Evolutionary conservation across 192 early-diverging fungal species (phyloP), one percentile per base, ranked within the genome.

Genomic region (Coemansia sp.): DNA sequence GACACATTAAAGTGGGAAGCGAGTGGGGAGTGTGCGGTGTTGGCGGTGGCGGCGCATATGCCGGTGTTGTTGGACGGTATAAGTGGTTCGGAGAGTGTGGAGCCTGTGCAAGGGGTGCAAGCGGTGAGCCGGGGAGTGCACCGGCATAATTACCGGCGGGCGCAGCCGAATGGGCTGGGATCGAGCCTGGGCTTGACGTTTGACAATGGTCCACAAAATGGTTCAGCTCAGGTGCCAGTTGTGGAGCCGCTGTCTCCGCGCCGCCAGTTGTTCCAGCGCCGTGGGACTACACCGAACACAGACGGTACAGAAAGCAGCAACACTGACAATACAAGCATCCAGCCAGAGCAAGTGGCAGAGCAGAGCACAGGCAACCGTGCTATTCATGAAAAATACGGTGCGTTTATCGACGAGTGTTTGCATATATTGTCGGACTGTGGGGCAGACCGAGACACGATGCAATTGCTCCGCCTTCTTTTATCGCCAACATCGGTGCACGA

Each of bases 111-210:
- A 11, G 40, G 0, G 6, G 40, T 42, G 40, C 15, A 42, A 11
- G 40, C 0, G 6, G 19, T 42, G 31, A 56, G 48, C 8, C 61
- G 66, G 3, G 66, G 65, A 4, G 57, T 51, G 7, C 61, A 63
- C 37, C 59, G 59, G 2, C 59, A 68, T 46, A 72, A 66, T 36
- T 60, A 64, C 54, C 40, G 66, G 3, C 52, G 64, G 8, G 67
- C 73, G 6, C 49, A 53, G 25, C 25, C 25, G 25, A 8, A 66
- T 56, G 1, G 28, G 21, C 46, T 73, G 5, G 71, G 77, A 10
- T 64, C 71, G 1, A 79, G 68, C 2, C 60, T 79, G 4, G 77
- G 77, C 4, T 54, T 79, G 21, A 67, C 74, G 68, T 74, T 79
- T 79, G 71, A n/a, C n/a, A n/a, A 37, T 21, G 38, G 37, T 31